Conservation (phyloP, 2,329 filamentous ascomycete genomes). For the Fusarium sp. region DNA sequence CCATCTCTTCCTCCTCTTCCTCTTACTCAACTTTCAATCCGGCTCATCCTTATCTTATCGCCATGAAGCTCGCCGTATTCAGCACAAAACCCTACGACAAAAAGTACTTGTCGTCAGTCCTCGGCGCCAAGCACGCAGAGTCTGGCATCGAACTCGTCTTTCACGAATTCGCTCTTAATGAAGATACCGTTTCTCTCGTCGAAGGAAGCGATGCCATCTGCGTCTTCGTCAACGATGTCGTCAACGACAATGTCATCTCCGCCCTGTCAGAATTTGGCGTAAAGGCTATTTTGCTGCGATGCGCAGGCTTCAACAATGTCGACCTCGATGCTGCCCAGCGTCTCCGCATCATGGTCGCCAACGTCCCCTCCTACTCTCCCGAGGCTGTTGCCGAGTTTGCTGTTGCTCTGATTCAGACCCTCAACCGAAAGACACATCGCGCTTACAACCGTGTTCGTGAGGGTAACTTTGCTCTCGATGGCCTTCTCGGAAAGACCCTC, state of each 20-base stretch:
- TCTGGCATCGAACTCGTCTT: slow-evolving; percentile 60
- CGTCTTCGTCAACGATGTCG: slow-evolving; percentile 73
- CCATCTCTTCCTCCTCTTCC: background rate
- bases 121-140: slow-evolving; percentile 45
- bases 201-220: slow-evolving; percentile 66
- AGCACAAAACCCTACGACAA: slow-evolving; percentile 72
- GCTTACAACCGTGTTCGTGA: slow-evolving; percentile 75
- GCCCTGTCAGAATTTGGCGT: slow-evolving; percentile 61
- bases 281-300: slow-evolving; percentile 69
- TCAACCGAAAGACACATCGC: slow-evolving; percentile 73
- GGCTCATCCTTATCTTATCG: background rate
- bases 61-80: slow-evolving; percentile 70
- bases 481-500: slow-evolving; percentile 69
- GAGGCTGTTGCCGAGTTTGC: slow-evolving; percentile 76
- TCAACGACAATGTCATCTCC: slow-evolving; percentile 61
- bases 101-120: slow-evolving; percentile 59
- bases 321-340: slow-evolving; percentile 64
- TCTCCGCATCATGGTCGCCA: slow-evolving; percentile 68
- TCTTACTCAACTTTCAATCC: background rate
- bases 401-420: slow-evolving; percentile 71
- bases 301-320: slow-evolving; percentile 75
- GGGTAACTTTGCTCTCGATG: slow-evolving; percentile 73
- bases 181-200: slow-evolving; percentile 65
- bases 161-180: slow-evolving; percentile 65
- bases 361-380: slow-evolving; percentile 74